Conservation (phyloP, 2,329 filamentous ascomycete species). For the Colletotrichum sp. region DNA sequence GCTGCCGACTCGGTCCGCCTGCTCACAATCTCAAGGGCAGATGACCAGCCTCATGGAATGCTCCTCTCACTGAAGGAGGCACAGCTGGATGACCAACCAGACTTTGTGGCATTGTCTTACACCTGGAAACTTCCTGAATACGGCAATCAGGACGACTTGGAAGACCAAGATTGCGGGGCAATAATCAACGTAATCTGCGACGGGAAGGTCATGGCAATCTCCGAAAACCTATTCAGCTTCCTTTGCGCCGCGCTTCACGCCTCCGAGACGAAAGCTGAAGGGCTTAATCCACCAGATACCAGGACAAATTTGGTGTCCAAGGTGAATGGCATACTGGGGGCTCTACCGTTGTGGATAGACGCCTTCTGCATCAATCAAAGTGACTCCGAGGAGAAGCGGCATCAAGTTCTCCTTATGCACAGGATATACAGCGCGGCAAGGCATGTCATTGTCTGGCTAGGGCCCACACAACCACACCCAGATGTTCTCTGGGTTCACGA, state of each 20-base stretch:
- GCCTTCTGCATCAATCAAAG: slow-evolving; percentile 24
- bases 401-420: slow-evolving; percentile 22
- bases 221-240: not conserved
- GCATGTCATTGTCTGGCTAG: not conserved
- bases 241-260: not conserved
- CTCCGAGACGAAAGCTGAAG: not conserved
- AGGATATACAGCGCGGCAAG: slow-evolving; percentile 1
- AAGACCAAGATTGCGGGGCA: not conserved
- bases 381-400: slow-evolving; percentile 7
- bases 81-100: not conserved
- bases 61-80: not conserved
- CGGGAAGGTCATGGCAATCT: not conserved
- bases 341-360: slow-evolving; percentile 17
- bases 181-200: not conserved
- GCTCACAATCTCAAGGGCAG: not conserved
- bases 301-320: not conserved
- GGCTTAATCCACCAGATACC: not conserved
- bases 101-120: not conserved
- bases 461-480: not conserved
- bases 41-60: not conserved
- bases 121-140: not conserved
- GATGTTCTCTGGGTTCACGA: not conserved
- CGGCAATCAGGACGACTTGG: rapidly evolving
- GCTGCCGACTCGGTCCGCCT: not conserved
- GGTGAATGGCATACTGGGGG: not conserved